These are phyloP conservation scores for Telfairia occidentalis DNA, from an alignment of 331 rosid species.

Conservation along the genomic window DNA sequence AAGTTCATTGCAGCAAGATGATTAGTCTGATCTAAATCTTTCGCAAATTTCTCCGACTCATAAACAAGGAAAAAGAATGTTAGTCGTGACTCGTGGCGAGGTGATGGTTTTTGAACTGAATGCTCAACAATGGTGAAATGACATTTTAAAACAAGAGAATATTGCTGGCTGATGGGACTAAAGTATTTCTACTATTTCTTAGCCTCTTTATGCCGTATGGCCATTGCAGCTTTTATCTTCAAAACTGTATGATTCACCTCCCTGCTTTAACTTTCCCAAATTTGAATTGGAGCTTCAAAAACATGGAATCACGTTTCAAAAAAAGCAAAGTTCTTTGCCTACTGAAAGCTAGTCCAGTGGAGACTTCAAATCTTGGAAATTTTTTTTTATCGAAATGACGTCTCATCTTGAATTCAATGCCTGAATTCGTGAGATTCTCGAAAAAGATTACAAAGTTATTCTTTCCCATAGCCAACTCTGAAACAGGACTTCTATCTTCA, in stretches of 20 bases:
- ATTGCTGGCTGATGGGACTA: neutral
- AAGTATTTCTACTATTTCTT: neutral
- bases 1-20: neutral
- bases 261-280: constrained; percentile 3
- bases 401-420: neutral
- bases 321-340: neutral
- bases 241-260: neutral
- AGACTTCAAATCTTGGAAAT: neutral
- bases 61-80: neutral
- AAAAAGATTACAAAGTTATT: neutral
- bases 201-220: neutral
- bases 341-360: neutral
- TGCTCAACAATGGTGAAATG: neutral
- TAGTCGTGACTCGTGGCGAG: neutral
- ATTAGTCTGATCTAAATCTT: neutral
- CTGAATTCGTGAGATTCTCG: neutral
- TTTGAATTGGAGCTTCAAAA: neutral
- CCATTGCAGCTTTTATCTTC: constrained; percentile 7
- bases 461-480: neutral
- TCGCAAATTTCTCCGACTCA: neutral
- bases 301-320: constrained; percentile 3
- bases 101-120: neutral
- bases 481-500: neutral
- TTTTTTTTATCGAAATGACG: neutral
- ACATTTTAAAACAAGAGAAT: neutral